Conservation (phyloP, 2,329 filamentous ascomycete species). For the Coniochaeta prunicola region DNA sequence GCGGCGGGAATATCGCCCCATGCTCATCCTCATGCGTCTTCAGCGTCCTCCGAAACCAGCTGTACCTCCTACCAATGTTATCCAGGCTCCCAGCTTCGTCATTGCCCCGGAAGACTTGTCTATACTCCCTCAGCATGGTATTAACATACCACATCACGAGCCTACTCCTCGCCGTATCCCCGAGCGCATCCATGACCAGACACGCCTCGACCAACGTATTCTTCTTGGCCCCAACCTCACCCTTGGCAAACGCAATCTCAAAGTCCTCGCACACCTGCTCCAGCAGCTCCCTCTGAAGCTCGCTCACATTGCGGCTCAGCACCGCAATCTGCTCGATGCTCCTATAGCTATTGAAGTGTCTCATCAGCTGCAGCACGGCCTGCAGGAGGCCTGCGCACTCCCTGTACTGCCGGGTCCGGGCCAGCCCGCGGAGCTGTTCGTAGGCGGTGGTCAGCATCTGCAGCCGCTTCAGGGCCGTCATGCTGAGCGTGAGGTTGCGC, state of each 20-base stretch:
- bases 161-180: constrained; percentile 74
- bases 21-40: constrained; percentile 96
- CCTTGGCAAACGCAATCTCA: constrained; percentile 87
- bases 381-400: constrained; percentile 92
- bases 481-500: constrained; percentile 89
- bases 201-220: constrained; percentile 78
- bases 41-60: constrained; percentile 93
- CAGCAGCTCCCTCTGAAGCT: constrained; percentile 83
- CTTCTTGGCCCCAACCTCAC: constrained; percentile 65
- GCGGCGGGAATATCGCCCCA: constrained; percentile 72
- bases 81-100: constrained; percentile 94
- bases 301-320: constrained; percentile 84
- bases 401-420: constrained; percentile 81
- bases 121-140: constrained; percentile 89
- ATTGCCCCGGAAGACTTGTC: constrained; percentile 90
- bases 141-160: constrained; percentile 97
- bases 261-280: constrained; percentile 99
- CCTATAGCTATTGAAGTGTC: constrained; percentile 95
- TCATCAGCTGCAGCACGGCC: constrained; percentile 95
- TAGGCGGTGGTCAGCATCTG: constrained; percentile 99
- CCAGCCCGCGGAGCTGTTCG: constrained; percentile 80
- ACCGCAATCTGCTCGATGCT: constrained; percentile 97
- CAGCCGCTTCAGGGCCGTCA: constrained; percentile 93
- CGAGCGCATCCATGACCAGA: constrained; percentile 88
- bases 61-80: constrained; percentile 90